Evolutionary conservation across 176 grass and related monocot genomes (phyloP).

Genomic region (Pontederia crassipes): DNA sequence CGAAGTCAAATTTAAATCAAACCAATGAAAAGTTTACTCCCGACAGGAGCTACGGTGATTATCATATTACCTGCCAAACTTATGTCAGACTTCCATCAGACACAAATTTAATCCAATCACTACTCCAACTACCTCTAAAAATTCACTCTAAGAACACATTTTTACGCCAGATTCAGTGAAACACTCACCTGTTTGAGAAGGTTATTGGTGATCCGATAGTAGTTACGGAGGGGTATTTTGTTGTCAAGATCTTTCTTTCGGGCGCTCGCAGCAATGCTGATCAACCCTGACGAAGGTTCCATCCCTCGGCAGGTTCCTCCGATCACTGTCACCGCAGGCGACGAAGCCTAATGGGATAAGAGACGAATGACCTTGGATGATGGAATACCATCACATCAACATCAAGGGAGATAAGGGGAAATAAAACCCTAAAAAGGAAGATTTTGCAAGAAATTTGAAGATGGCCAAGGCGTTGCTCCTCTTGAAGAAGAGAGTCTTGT

Average conservation of each 20-base stretch:
- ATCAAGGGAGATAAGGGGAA: too few relatives aligned
- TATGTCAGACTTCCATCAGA: too few relatives aligned
- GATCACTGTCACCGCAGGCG: not conserved
- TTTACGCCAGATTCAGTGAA: not conserved
- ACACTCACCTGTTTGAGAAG: not conserved
- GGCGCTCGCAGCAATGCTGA: not conserved
- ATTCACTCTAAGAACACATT: not conserved
- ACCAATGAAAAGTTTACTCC: not conserved
- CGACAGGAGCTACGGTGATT: too few relatives aligned
- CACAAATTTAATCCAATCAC: too few relatives aligned
- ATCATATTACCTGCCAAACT: too few relatives aligned
- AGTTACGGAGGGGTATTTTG: not conserved
- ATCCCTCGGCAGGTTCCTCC: not conserved
- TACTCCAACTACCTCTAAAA: not conserved
- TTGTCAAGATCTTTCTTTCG: not conserved
- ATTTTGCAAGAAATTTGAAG: too few relatives aligned
- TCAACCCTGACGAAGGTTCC: not conserved
- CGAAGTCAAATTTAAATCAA: not conserved
- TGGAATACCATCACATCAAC: too few relatives aligned
- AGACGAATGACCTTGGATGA: too few relatives aligned
- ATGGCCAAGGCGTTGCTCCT: too few relatives aligned
- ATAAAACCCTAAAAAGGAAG: too few relatives aligned
- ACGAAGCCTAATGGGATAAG: too few relatives aligned
- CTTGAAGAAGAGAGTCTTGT: too few relatives aligned
- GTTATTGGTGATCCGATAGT: not conserved